Evolutionary conservation across 129 eudicot species (phyloP), one percentile per base, ranked within the genome.

Genomic region (Dittrichia graveolens): DNA sequence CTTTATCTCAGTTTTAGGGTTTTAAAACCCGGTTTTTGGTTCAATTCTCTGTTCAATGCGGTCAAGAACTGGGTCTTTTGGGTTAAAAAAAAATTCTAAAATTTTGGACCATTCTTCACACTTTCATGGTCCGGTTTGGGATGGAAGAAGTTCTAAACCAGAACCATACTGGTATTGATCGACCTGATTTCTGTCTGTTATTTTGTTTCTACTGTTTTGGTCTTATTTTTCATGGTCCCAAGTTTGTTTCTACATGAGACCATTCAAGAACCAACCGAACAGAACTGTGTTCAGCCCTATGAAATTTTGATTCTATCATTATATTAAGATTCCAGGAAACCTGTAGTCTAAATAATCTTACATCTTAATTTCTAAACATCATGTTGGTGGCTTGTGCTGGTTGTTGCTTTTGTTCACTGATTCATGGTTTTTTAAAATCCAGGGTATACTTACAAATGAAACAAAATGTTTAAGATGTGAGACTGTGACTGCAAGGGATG

Each of bases 401-500:
- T 65, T 53, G 67, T 47, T 65, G 13, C 4, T 55, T 16, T 66
- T 66, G 50, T 31, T 61, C 1, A 54, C 7, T 7, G 41, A 31
- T 42, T 61, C 35, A 13, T 43, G 65, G 12, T 35, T 70, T 35
- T 35, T 61, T 44, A 4, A 70, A 71, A 42, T 49, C 38, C 78
- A 88, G 95, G 95, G 95, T 6, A 71, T 88, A 66, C 88, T 88
- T 38, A 88, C 95, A 40, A 88, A 88, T 8, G 95, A 88, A 81
- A 88, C 95, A 53, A 80, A 78, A 73, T 88, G 95, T 82, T 83
- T 88, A 73, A 75, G 87, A 71, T 88, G 95, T 71, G 95, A 88
- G 56, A 88, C 95, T 5, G 95, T 88, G 14, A 85, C 95, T 48
- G 95, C 95, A 69, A 85, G 95, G 73, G 95, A 88, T 53, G 95